A percentile compares a stretch with the other conserved stretches of the same genome.
phyloP scores from a whole-genome alignment of 1,284 basidiomycete genomes.

The Fomitopsis schrenkii region DNA sequence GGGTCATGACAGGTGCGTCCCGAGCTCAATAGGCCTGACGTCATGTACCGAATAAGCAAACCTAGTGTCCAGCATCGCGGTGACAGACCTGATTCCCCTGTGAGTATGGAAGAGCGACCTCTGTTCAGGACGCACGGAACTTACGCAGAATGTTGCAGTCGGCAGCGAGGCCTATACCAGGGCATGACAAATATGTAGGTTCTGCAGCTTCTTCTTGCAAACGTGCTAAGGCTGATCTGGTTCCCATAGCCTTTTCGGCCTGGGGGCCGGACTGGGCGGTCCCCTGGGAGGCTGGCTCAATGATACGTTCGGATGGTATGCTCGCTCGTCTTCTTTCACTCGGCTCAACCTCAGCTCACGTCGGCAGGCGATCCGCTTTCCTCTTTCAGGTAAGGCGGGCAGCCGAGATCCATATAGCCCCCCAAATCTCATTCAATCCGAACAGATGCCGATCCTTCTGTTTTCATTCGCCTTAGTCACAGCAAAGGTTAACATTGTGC shows the following conservation, averaged over 20 bases:
- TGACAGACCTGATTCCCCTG: constrained; percentile 80
- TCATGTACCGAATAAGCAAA: constrained; percentile 16
- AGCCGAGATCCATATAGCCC: background rate
- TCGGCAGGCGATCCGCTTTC: constrained; percentile 62
- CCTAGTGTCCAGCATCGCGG: constrained; percentile 71
- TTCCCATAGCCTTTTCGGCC: constrained; percentile 58
- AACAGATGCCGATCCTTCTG: constrained; percentile 69
- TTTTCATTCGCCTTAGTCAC: constrained; percentile 67
- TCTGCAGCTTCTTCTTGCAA: constrained; percentile 2
- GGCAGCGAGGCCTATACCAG: constrained; percentile 85
- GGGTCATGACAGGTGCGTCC: constrained; percentile 74
- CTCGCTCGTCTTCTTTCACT: constrained; percentile 11
- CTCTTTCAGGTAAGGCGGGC: constrained; percentile 52
- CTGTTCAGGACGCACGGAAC: constrained; percentile 6
- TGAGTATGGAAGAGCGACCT: constrained; percentile 35
- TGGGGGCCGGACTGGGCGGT: constrained; percentile 82
- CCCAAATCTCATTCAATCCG: background rate
- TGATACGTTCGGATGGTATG: constrained; percentile 80
- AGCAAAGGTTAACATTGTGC: constrained; percentile 69
- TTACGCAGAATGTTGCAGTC: constrained; percentile 40
- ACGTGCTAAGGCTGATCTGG: constrained; percentile 7
- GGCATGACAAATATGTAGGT: constrained; percentile 82
- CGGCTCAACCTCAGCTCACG: background rate
- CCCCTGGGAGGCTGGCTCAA: constrained; percentile 88
- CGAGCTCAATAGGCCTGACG: constrained; percentile 14